These are phyloP conservation scores for Plasmopara muralis DNA, from an alignment of 352 stramenopile genomes.

Conservation along the genomic window DNA sequence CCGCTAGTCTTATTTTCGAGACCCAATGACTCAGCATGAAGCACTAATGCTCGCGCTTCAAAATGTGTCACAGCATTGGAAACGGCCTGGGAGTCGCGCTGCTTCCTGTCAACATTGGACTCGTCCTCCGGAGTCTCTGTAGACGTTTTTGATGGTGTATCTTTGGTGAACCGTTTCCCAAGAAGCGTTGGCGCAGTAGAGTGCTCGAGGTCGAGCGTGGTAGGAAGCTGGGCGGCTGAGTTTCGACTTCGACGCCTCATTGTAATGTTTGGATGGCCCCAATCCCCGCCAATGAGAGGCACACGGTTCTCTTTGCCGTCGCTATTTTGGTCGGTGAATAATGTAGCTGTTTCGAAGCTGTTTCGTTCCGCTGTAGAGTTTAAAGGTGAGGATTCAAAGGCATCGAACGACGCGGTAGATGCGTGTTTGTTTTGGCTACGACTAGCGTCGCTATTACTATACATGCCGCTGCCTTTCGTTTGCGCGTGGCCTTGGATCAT, in stretches of 20 bases:
- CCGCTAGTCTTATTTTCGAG: conserved; percentile 4
- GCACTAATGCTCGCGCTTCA: conserved; percentile 17
- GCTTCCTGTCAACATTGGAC: background rate
- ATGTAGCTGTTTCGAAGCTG: conserved; percentile 9
- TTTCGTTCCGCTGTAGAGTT: conserved; percentile 3
- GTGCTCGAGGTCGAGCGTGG: background rate
- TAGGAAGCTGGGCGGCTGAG: conserved; percentile 3
- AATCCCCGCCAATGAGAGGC: conserved; percentile 5
- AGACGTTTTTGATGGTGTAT: conserved; percentile 5
- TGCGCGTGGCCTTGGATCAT: background rate
- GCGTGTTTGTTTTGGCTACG: conserved; percentile 22
- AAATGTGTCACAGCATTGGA: conserved; percentile 13
- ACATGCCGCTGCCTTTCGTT: conserved; percentile 8
- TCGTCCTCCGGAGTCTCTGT: conserved; percentile 4
- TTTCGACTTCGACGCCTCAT: conserved; percentile 7
- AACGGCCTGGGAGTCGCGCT: conserved; percentile 2
- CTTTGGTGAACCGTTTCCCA: conserved; percentile 15
- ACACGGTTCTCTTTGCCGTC: conserved; percentile 28
- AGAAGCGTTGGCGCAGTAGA: conserved; percentile 11
- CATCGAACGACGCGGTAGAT: conserved; percentile 18
- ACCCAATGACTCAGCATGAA: conserved; percentile 6
- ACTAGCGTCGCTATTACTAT: conserved; percentile 8
- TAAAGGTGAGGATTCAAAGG: conserved; percentile 11
- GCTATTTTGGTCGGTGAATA: conserved; percentile 4
- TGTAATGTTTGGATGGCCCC: conserved; percentile 16